Conservation (phyloP, 2,329 filamentous ascomycete species). For the Colletotrichum orbiculare region DNA sequence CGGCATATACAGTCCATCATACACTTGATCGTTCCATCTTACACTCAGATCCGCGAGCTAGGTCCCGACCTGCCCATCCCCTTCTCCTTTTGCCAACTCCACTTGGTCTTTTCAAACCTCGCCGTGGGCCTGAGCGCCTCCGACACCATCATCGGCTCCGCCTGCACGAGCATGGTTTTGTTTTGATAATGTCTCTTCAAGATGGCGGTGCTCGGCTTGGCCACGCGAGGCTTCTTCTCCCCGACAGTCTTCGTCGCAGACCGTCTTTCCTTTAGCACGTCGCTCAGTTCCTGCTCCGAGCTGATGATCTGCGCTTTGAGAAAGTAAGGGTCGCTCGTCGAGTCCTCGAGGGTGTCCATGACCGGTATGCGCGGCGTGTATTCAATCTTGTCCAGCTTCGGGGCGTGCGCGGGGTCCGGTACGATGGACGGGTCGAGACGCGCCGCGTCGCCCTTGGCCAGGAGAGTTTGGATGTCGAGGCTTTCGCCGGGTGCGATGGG, state of each 20-base stretch:
- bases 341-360: constrained; percentile 76
- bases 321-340: constrained; percentile 66
- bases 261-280: constrained; percentile 73
- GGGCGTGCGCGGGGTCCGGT: constrained; percentile 63
- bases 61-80: constrained; percentile 29
- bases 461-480: constrained; percentile 82
- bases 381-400: constrained; percentile 68
- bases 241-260: constrained; percentile 46
- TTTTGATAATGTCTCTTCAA: constrained; percentile 13
- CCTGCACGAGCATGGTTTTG: constrained; percentile 14
- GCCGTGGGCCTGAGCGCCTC: constrained; percentile 44
- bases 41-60: constrained; percentile 34
- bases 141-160: constrained; percentile 49
- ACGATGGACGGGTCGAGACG: constrained; percentile 73
- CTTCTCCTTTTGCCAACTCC: constrained; percentile 37
- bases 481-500: constrained; percentile 88
- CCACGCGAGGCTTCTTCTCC: constrained; percentile 37
- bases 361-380: constrained; percentile 82
- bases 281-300: constrained; percentile 77
- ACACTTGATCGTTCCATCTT: not conserved
- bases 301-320: constrained; percentile 86
- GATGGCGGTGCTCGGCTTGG: constrained; percentile 25
- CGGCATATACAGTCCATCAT: not conserved
- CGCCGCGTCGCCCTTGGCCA: constrained; percentile 77
- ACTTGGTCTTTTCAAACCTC: constrained; percentile 31